These are phyloP conservation scores for Rhodotorula sp. DNA, from an alignment of 1,284 basidiomycete genomes.

Conservation along the genomic window DNA sequence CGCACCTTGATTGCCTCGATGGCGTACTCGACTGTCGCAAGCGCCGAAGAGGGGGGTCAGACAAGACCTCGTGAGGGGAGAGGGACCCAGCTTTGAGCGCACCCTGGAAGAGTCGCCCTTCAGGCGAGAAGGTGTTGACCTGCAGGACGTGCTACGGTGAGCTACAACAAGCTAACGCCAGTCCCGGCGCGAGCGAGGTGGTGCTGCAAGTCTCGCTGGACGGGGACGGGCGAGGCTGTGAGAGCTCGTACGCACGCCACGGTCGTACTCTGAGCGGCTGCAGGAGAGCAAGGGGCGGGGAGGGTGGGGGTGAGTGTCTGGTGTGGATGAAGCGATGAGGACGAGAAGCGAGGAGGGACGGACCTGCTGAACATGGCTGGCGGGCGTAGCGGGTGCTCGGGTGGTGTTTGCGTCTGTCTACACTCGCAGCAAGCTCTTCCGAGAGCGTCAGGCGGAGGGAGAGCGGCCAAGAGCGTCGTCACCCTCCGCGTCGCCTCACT, in stretches of 20 bases:
- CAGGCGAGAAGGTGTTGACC: constrained; percentile 85
- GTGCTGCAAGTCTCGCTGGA: background rate
- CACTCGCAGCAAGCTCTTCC: background rate
- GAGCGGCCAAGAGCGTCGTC: background rate
- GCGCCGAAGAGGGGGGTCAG: background rate
- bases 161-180: background rate
- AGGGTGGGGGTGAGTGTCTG: background rate
- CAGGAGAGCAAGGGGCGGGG: background rate
- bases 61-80: background rate
- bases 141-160: background rate
- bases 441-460: no score
- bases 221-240: background rate
- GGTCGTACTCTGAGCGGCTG: constrained; percentile 42
- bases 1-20: constrained; percentile 95
- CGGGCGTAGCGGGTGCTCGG: background rate
- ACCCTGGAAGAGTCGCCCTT: constrained; percentile 61
- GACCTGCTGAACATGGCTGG: constrained; percentile 40
- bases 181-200: background rate
- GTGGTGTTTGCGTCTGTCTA: background rate
- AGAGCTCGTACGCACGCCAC: constrained; percentile 19
- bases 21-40: constrained; percentile 85
- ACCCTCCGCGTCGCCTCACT: background rate
- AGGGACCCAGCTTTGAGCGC: constrained; percentile 4
- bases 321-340: background rate
- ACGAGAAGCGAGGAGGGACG: background rate